Percentiles rank a stretch among this genome's conserved stretches.
These are phyloP conservation scores for Erysimum cheiranthoides DNA, from an alignment of 345 rosid species.

Conservation along the genomic window DNA sequence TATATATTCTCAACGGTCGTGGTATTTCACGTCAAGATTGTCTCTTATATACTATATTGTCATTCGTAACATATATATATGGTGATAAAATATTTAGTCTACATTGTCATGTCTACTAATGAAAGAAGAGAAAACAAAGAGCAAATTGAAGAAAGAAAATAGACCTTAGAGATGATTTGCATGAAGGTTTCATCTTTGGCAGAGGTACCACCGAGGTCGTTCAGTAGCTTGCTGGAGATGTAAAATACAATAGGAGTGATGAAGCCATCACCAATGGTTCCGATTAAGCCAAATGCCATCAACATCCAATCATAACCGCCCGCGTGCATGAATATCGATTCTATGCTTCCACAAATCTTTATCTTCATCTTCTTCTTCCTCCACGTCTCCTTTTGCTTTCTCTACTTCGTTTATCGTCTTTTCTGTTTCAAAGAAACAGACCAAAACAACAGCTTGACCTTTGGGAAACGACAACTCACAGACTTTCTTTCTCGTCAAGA, in stretches of 20 bases:
- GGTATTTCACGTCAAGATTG: too few species aligned
- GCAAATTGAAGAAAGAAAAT: too few species aligned
- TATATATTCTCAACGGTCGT: too few species aligned
- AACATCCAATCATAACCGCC: conserved; percentile 59
- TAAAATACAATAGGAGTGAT: conserved; percentile 47
- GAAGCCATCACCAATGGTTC: conserved; percentile 75
- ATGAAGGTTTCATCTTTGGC: neutral
- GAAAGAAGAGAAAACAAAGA: too few species aligned
- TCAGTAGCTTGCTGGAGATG: neutral
- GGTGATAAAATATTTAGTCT: too few species aligned
- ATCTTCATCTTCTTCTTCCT: conserved; percentile 35
- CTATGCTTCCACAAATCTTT: conserved; percentile 42
- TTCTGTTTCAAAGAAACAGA: conserved; percentile 14
- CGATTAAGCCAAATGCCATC: conserved; percentile 70
- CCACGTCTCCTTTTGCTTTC: neutral
- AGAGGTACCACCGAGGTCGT: neutral
- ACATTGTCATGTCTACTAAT: neutral
- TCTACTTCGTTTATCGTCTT: too few species aligned
- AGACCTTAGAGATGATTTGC: neutral
- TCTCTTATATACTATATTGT: too few species aligned
- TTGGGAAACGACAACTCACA: too few species aligned
- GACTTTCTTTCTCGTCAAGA: too few species aligned
- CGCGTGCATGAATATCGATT: conserved; percentile 70
- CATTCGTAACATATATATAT: too few species aligned
- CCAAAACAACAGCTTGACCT: too few species aligned